Percentiles rank a stretch among this genome's conserved stretches.
phyloP scores from a whole-genome alignment of 2,329 filamentous ascomycete species.

The Aspergillus sergii region DNA sequence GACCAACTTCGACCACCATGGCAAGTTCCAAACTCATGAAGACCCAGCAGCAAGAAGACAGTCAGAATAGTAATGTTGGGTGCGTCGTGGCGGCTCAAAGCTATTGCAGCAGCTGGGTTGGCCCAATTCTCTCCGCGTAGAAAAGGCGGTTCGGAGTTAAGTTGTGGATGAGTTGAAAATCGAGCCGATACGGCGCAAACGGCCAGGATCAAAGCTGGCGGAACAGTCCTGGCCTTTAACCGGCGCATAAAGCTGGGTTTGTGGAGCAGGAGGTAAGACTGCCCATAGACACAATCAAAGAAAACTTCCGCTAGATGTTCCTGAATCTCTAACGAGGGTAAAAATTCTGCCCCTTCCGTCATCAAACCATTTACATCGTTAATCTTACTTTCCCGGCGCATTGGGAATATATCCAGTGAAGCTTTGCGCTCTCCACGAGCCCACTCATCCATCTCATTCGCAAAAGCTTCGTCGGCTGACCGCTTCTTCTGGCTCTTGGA shows the following conservation, averaged over 20 bases:
- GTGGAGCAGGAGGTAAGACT: constrained; percentile 90
- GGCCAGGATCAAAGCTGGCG: constrained; percentile 88
- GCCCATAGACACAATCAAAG: constrained; percentile 94
- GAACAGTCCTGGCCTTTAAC: constrained; percentile 71
- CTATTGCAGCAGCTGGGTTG: constrained; percentile 80
- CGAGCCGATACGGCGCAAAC: constrained; percentile 94
- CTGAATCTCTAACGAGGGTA: constrained; percentile 85
- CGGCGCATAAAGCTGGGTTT: constrained; percentile 97
- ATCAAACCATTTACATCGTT: constrained; percentile 76
- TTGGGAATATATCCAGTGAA: constrained; percentile 53
- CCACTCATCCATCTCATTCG: constrained; percentile 79
- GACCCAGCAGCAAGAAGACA: constrained; percentile 80
- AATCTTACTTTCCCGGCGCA: constrained; percentile 62
- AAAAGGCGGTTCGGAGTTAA: constrained; percentile 77
- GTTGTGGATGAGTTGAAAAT: constrained; percentile 84
- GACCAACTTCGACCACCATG: constrained; percentile 96
- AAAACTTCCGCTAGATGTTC: constrained; percentile 93
- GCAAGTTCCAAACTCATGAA: constrained; percentile 96
- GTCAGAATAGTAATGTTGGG: constrained; percentile 96
- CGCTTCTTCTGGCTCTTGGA: constrained; percentile 74
- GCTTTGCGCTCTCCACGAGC: constrained; percentile 60
- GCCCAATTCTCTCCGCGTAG: constrained; percentile 91
- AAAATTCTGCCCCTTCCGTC: constrained; percentile 76
- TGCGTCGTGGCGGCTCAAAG: constrained; percentile 84
- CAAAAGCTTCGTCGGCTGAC: constrained; percentile 83